Base-by-base conservation (phyloP, 1,284 basidiomycete genomes). In the Cryptococcus floricola region DNA sequence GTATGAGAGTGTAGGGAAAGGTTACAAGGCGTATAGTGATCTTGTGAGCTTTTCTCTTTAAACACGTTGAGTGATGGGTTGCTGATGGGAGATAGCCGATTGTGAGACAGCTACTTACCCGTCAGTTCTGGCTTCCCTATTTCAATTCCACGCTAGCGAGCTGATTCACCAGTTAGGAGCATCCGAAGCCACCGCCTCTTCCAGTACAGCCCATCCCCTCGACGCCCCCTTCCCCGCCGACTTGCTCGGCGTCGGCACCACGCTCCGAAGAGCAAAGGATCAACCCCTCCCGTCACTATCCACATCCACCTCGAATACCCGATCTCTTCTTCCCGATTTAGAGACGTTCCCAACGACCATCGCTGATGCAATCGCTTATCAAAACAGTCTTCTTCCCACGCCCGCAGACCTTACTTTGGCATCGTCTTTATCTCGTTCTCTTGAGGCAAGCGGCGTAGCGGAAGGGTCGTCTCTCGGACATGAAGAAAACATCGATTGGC, bases 191-290 rank as follows among this genome's bases (percentile, higher is more conserved):
- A 16, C 13, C 10, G 39, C 16, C 14, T 42, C 39, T 16, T 4
- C 39, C 16, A 2, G 10, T 34, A 34, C 31, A 1, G 1, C 31
- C 4, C 9, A 42, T 12, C 14, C 10, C 19, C 16, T 6, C 4
- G 31, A 16, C 39, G 52, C 28, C 7, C 39, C 44, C 9, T 39
- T 38, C 18, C 48, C 48, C 9, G 48, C 27, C 23, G 45, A 48
- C 16, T 19, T 54, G 9, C 46, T 54, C 4, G 52, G 52, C 18
- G 37, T 48, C 14, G 45, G 52, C 18, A 54, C 52, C 6, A 54
- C 42, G 9, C 52, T 54, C 14, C 52, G 52, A 16, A 45, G 44
- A 19, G 44, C 48, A 7, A 9, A 16, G 1, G 16, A 19, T 16
- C 39, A 5, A 42, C 16, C 16, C 7, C 39, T 10, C 7, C 8